Evolutionary conservation across 2,329 filamentous ascomycete species (phyloP), one percentile per base, ranked within the genome.

Genomic region (Colletotrichum tropicicola): DNA sequence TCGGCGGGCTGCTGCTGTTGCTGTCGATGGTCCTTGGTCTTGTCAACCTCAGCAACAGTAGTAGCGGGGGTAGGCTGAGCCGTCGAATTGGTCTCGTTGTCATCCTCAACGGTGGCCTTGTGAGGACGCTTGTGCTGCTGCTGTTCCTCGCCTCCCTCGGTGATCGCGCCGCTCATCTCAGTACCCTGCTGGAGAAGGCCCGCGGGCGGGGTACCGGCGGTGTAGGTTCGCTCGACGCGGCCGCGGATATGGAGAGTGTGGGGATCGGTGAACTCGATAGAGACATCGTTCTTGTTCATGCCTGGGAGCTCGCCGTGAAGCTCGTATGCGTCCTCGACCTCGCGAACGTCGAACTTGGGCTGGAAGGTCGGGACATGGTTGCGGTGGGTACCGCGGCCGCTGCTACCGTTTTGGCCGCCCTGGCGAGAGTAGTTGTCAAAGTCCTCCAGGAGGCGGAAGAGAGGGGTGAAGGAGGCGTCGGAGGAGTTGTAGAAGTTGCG

Each of bases 241-340:
- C 92, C 92, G 62, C 87, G 87, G 75, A 96, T 83, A 68, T 88
- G 84, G 44, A 95, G 80, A 15, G 91, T 94, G 79, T 92, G 89
- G 43, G 85, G 82, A 74, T 95, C 92, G 63, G 88, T 89, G 83
- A 94, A 95, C 74, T 95, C 92, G 74, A 95, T 91, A 74, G 85
- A 82, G 73, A 96, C 82, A 72, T 94, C 83, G 71, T 92, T 88
- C 79, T 92, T 91, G 68, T 87, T 86, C 70, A 94, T 83, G 59
- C 92, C 92, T 0, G 92, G 90, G 6, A 95, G 87, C 78, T 95
- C 92, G 72, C 92, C 92, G 71, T 94, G 88, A 19, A 95, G 89
- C 78, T 95, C 90, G 74, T 93, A 95, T 68, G 82, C 76, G 6
- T 87, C 79, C 66, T 85, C 85, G 12, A 85, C 87, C 80, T 96